Evolutionary conservation across 371 early-diverging fungal species (phyloP).

Genomic region (Lichtheimia ornata): DNA sequence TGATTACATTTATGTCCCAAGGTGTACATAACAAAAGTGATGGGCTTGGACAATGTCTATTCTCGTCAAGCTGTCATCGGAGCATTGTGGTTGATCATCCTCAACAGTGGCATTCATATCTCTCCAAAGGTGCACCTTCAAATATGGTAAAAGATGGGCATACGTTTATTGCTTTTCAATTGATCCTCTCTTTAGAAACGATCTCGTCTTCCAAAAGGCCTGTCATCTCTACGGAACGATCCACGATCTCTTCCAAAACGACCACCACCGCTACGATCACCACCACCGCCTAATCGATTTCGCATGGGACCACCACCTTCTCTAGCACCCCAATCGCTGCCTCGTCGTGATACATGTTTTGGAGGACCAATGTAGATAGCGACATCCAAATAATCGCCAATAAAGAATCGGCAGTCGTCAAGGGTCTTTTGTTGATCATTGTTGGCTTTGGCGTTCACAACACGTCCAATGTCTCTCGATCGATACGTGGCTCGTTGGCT

Average conservation of each 20-base stretch:
- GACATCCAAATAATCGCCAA: constrained; percentile 69
- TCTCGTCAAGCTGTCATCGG: too few relatives aligned
- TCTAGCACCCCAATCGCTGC: constrained; percentile 7
- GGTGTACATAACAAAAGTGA: too few relatives aligned
- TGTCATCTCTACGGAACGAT: constrained; percentile 10
- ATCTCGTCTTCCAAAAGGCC: constrained; percentile 13
- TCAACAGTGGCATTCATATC: too few relatives aligned
- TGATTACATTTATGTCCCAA: too few relatives aligned
- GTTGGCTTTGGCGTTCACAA: constrained; percentile 42
- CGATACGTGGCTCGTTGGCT: constrained; percentile 41
- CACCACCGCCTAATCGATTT: constrained; percentile 5
- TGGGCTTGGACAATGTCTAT: too few relatives aligned
- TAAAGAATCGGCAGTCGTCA: constrained; percentile 55
- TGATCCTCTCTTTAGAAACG: neutral
- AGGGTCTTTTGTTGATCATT: constrained; percentile 60
- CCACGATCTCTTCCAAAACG: constrained; percentile 5
- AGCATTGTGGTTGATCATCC: too few relatives aligned
- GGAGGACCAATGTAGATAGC: constrained; percentile 55
- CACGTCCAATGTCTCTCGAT: constrained; percentile 54
- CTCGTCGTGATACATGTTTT: neutral
- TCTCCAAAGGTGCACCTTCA: too few relatives aligned
- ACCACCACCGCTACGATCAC: constrained; percentile 1
- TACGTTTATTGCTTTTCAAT: neutral
- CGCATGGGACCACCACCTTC: neutral
- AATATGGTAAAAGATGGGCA: too few relatives aligned